Conservation (phyloP, 192 early-diverging fungal species). For the Entomortierella beljakovae region DNA sequence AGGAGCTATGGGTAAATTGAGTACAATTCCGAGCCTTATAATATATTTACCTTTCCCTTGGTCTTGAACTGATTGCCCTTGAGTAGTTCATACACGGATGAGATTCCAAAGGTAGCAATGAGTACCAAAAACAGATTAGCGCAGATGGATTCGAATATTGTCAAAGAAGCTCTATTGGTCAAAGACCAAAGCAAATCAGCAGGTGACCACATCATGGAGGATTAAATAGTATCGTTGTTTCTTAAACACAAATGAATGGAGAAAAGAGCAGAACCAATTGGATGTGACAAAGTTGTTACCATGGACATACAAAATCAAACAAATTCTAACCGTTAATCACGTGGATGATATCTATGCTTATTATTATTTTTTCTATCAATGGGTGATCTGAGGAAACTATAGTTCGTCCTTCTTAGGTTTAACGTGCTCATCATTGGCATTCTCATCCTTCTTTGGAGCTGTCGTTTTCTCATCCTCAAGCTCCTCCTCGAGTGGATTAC, state of each 20-base stretch:
- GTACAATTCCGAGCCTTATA: background rate
- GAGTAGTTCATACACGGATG: constrained; percentile 33
- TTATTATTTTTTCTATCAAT: too few relatives aligned
- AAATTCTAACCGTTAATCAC: too few relatives aligned
- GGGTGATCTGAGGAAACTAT: background rate
- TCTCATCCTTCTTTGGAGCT: constrained; percentile 9
- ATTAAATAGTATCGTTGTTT: background rate
- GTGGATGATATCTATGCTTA: too few relatives aligned
- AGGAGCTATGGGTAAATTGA: background rate
- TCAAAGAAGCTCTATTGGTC: constrained; percentile 23
- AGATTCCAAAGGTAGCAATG: constrained; percentile 14
- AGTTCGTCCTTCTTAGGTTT: constrained; percentile 52
- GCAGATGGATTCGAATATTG: constrained; percentile 43
- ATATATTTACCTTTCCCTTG: constrained; percentile 37
- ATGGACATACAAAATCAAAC: too few relatives aligned
- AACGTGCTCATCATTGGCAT: constrained; percentile 7
- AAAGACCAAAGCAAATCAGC: constrained; percentile 48
- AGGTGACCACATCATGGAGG: constrained; percentile 40
- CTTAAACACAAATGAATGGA: background rate
- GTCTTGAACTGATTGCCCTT: constrained; percentile 40
- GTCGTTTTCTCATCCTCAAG: constrained; percentile 22
- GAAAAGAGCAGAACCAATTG: background rate
- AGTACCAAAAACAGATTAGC: constrained; percentile 38
- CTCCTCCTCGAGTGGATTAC: constrained; percentile 34
- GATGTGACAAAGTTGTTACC: background rate